Evolutionary conservation across 2,329 filamentous ascomycete genomes (phyloP).

Genomic region (Ophiobolus disseminans): DNA sequence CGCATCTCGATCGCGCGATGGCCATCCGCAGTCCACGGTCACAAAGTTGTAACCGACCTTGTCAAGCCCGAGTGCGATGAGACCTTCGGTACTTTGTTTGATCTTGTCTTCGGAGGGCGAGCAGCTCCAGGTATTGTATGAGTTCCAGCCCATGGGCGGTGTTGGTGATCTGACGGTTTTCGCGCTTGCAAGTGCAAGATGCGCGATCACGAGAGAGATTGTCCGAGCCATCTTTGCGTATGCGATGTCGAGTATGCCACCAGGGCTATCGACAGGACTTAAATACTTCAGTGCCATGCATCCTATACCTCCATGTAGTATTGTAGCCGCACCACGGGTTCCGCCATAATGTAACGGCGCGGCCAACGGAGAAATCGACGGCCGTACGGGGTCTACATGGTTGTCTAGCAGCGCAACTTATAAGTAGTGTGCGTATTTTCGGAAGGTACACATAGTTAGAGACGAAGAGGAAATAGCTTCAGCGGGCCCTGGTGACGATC

Average conservation of each 20-base stretch:
- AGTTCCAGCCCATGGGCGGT: constrained; percentile 60
- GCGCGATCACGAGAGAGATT: constrained; percentile 5
- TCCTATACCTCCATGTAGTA: background rate
- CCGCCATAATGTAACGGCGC: background rate
- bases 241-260: background rate
- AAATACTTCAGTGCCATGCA: background rate
- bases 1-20: constrained; percentile 46
- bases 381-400: background rate
- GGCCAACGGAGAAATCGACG: background rate
- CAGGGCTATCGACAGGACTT: background rate
- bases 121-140: constrained; percentile 65
- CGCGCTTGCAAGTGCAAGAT: constrained; percentile 15
- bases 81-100: constrained; percentile 60
- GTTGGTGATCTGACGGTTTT: constrained; percentile 32
- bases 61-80: constrained; percentile 60
- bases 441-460: background rate
- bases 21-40: constrained; percentile 68
- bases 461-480: background rate
- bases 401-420: background rate
- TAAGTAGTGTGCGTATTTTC: background rate
- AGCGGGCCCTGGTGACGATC: background rate
- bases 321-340: background rate
- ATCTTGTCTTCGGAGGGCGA: constrained; percentile 58
- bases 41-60: constrained; percentile 64
- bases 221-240: background rate